phyloP scores from a whole-genome alignment of 2,329 filamentous ascomycete genomes.

The Microcyclosporella mali region DNA sequence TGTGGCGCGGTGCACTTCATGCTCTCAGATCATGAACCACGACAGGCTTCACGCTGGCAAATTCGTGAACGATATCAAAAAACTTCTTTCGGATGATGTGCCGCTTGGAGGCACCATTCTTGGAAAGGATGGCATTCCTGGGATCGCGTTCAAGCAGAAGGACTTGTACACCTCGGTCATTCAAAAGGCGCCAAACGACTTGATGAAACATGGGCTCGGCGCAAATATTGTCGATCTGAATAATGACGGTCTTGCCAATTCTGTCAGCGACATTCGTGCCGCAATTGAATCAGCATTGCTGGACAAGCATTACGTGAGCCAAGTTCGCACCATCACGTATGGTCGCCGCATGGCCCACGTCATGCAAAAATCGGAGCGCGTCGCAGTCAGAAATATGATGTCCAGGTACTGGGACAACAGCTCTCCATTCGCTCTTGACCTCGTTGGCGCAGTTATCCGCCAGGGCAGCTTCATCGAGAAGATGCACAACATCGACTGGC shows the following conservation, averaged over 20 bases:
- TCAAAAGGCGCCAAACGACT: constrained; percentile 24
- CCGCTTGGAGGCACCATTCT: constrained; percentile 67
- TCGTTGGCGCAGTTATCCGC: constrained; percentile 58
- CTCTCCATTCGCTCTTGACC: constrained; percentile 59
- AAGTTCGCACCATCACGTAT: constrained; percentile 24
- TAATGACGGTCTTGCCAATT: background rate
- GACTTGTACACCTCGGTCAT: constrained; percentile 13
- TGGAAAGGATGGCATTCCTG: constrained; percentile 47
- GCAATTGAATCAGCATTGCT: constrained; percentile 46
- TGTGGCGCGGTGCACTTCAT: constrained; percentile 45
- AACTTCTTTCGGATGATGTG: constrained; percentile 40
- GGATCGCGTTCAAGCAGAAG: constrained; percentile 24
- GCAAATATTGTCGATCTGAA: constrained; percentile 30
- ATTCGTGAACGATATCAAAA: constrained; percentile 52
- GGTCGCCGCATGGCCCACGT: constrained; percentile 2
- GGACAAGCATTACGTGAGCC: constrained; percentile 34
- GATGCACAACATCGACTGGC: constrained; percentile 72
- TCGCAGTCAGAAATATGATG: constrained; percentile 62
- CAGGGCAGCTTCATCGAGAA: constrained; percentile 64
- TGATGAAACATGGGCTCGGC: constrained; percentile 44
- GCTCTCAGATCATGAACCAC: constrained; percentile 48
- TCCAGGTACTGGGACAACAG: constrained; percentile 63
- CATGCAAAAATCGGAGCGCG: constrained; percentile 14
- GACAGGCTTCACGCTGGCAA: constrained; percentile 56
- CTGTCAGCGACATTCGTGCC: constrained; percentile 40